Percentiles rank a stretch among this genome's conserved stretches.
Conservation (phyloP, 805 yeast genomes). For the Blastobotrys mokoenaii region DNA sequence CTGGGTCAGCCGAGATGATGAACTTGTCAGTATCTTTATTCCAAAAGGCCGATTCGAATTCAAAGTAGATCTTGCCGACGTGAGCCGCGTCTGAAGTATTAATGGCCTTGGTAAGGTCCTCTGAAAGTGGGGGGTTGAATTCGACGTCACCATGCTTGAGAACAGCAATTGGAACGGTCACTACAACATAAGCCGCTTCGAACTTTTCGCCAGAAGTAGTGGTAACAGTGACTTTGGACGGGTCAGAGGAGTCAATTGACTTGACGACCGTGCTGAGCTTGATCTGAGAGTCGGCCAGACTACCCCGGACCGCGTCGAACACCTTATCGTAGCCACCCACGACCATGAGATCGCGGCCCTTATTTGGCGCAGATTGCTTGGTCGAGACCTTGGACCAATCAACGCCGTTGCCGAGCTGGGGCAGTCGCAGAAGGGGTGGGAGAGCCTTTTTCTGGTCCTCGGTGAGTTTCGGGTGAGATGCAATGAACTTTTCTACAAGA, state of each 20-base stretch:
- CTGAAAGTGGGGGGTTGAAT: constrained; percentile 2
- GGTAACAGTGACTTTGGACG: neutral
- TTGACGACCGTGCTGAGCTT: constrained; percentile 2
- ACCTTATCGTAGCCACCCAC: constrained; percentile 8
- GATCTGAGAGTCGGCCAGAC: constrained; percentile 2
- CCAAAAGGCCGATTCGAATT: constrained; percentile 61
- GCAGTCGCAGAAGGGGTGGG: constrained; percentile 2
- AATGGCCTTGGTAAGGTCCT: neutral
- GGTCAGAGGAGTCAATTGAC: neutral
- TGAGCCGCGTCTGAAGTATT: neutral
- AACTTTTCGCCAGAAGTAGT: constrained; percentile 3
- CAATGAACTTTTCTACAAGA: constrained; percentile 7
- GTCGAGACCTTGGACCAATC: constrained; percentile 6
- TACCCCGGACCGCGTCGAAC: constrained; percentile 1
- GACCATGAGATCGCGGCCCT: constrained; percentile 7
- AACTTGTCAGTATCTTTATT: constrained; percentile 42
- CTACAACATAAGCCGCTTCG: constrained; percentile 14
- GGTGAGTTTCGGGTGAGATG: constrained; percentile 3
- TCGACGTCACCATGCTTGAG: constrained; percentile 16
- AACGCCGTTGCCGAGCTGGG: constrained; percentile 5
- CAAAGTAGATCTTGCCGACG: constrained; percentile 66
- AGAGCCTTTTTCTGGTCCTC: constrained; percentile 25
- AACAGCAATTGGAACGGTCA: constrained; percentile 22
- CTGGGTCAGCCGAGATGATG: constrained; percentile 34
- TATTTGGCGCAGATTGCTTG: neutral